A percentile compares a stretch with the other conserved stretches of the same genome.
Conservation (phyloP, 2,329 filamentous ascomycete genomes). For the Grosmannia clavigera region DNA sequence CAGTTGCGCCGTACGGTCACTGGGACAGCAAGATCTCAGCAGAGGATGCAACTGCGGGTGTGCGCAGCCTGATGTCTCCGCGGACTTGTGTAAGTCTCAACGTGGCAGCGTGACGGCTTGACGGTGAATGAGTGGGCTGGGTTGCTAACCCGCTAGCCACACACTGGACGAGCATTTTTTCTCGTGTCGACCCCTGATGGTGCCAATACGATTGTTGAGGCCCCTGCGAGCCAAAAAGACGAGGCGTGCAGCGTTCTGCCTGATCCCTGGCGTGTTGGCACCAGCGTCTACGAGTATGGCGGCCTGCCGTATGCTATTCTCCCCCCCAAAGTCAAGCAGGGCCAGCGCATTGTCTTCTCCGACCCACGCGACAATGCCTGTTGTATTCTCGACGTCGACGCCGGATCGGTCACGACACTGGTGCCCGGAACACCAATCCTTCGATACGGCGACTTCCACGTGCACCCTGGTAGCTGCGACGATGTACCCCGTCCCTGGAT, state of each 20-base stretch:
- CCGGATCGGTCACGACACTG: conserved; percentile 21
- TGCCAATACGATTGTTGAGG: conserved; percentile 30
- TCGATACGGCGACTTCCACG: conserved; percentile 34
- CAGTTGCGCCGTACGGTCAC: conserved; percentile 22
- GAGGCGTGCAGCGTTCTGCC: conserved; percentile 27
- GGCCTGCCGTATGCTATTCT: conserved; percentile 30
- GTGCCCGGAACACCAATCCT: conserved; percentile 19
- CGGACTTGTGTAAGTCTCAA: conserved; percentile 21
- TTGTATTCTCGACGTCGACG: conserved; percentile 27
- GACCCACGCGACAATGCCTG: conserved; percentile 29
- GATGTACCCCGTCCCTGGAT: conserved; percentile 23
- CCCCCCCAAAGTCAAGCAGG: conserved; percentile 5
- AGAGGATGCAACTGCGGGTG: conserved; percentile 24
- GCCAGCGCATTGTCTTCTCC: conserved; percentile 29
- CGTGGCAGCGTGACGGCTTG: not conserved
- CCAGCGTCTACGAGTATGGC: conserved; percentile 40
- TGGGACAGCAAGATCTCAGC: conserved; percentile 27
- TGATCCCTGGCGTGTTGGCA: conserved; percentile 27
- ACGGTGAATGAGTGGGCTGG: no score
- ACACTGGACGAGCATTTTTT: conserved; percentile 23
- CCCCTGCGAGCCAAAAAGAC: conserved; percentile 16
- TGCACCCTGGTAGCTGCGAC: conserved; percentile 17
- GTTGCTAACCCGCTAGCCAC: not conserved
- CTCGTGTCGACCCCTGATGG: conserved; percentile 27
- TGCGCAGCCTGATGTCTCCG: conserved; percentile 20